A percentile compares a stretch with the other conserved stretches of the same genome.
phyloP scores from a whole-genome alignment of 1,284 basidiomycete species.

The Flammula alnicola region DNA sequence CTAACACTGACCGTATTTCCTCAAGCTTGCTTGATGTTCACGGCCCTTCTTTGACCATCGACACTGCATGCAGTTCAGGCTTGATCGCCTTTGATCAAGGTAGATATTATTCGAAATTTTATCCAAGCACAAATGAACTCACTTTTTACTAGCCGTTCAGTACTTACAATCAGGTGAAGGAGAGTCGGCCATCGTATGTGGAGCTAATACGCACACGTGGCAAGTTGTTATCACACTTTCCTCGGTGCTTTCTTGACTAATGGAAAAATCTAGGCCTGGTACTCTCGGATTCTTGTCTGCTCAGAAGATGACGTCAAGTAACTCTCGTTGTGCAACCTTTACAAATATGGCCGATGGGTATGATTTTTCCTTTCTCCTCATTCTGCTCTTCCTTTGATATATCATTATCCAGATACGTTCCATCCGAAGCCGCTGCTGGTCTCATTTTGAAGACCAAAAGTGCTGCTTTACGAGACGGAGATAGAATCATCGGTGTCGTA shows the following conservation, averaged over 20 bases:
- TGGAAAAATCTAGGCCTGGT: conserved; percentile 26
- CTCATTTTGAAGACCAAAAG: conserved; percentile 37
- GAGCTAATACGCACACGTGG: conserved; percentile 40
- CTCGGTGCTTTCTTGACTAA: background rate
- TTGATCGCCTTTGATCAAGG: conserved; percentile 41
- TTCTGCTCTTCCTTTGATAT: background rate
- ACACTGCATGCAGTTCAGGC: conserved; percentile 42
- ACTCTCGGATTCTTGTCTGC: conserved; percentile 35
- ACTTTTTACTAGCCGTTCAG: conserved; percentile 29
- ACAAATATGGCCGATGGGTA: conserved; percentile 41
- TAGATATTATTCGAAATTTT: conserved; percentile 11
- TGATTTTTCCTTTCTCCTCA: conserved; percentile 2
- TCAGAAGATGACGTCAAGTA: conserved; percentile 41
- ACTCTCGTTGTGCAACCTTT: conserved; percentile 42
- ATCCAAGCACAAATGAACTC: background rate
- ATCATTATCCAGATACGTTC: conserved; percentile 33
- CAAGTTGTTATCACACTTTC: conserved; percentile 13
- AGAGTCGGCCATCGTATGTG: conserved; percentile 40
- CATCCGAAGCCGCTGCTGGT: conserved; percentile 39
- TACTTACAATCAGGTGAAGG: conserved; percentile 35
- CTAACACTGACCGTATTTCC: background rate
- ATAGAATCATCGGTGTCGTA: conserved; percentile 38
- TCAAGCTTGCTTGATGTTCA: conserved; percentile 40
- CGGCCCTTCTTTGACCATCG: conserved; percentile 40
- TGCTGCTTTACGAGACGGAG: conserved; percentile 38